Evolutionary conservation across 1,139 yeast species (phyloP).

Genomic region (Hyphopichia burtonii): DNA sequence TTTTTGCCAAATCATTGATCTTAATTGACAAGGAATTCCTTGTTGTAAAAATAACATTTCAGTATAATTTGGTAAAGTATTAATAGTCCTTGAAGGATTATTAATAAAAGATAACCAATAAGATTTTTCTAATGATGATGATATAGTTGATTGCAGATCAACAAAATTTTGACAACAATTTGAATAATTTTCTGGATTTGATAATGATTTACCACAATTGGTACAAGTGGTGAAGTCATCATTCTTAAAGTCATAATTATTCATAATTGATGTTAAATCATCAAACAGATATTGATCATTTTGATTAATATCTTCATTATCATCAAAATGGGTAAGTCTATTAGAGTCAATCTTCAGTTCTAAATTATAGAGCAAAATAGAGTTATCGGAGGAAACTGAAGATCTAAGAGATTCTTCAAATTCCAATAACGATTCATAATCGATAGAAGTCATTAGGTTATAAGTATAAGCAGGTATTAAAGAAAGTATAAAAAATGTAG

Average conservation of each 20-base stretch:
- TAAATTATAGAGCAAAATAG: slow-evolving; percentile 28
- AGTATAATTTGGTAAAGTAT: slow-evolving; percentile 48
- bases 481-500: background rate
- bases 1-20: slow-evolving; percentile 39
- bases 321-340: slow-evolving; percentile 16
- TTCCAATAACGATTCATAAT: slow-evolving; percentile 38
- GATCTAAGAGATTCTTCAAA: slow-evolving; percentile 43
- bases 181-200: slow-evolving; percentile 9
- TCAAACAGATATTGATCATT: slow-evolving; percentile 4
- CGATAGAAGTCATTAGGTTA: slow-evolving; percentile 11
- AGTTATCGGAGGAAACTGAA: slow-evolving; percentile 16
- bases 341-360: slow-evolving; percentile 30
- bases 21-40: slow-evolving; percentile 40
- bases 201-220: slow-evolving; percentile 23
- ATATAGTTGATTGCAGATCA: slow-evolving; percentile 12
- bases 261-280: slow-evolving; percentile 8
- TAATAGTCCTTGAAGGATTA: slow-evolving; percentile 45
- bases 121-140: slow-evolving; percentile 33
- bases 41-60: slow-evolving; percentile 40
- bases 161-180: slow-evolving; percentile 12
- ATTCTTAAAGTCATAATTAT: slow-evolving; percentile 22
- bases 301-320: slow-evolving; percentile 5
- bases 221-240: slow-evolving; percentile 41
- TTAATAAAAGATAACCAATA: slow-evolving; percentile 49
- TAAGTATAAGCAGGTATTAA: background rate